A percentile compares a stretch with the other conserved stretches of the same genome.
Conservation (phyloP, 2,329 filamentous ascomycete species). For the Penicillium occitanis region DNA sequence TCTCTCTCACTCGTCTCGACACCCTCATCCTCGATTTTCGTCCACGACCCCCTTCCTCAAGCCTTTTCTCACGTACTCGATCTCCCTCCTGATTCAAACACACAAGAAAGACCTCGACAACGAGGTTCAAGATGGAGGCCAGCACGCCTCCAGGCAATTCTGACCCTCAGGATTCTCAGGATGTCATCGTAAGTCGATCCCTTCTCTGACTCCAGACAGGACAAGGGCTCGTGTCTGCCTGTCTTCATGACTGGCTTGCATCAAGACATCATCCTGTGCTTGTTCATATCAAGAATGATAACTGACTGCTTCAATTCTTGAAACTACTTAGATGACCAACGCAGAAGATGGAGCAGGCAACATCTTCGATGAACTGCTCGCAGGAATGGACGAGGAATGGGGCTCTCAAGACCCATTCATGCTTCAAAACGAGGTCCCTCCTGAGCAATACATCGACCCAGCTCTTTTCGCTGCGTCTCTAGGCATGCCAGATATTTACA, state of each 20-base stretch:
- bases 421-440: neutral
- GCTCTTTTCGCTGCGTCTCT: neutral
- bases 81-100: neutral
- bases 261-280: neutral
- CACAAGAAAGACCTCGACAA: neutral
- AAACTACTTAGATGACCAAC: neutral
- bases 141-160: neutral
- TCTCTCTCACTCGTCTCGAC: neutral
- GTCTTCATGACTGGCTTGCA: neutral
- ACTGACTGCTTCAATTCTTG: neutral
- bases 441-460: neutral
- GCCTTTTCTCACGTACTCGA: neutral
- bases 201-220: too few relatives aligned
- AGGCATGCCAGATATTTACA: neutral
- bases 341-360: neutral
- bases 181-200: neutral
- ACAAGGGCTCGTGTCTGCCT: neutral
- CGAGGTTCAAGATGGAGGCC: neutral
- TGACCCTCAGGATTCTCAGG: neutral
- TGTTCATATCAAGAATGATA: neutral
- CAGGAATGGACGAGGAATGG: neutral
- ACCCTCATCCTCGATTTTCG: neutral
- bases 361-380: neutral
- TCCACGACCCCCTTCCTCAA: neutral
- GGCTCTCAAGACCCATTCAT: neutral